Evolutionary conservation across 2,329 filamentous ascomycete species (phyloP).

Genomic region (Ophiostoma novo-ulmi): DNA sequence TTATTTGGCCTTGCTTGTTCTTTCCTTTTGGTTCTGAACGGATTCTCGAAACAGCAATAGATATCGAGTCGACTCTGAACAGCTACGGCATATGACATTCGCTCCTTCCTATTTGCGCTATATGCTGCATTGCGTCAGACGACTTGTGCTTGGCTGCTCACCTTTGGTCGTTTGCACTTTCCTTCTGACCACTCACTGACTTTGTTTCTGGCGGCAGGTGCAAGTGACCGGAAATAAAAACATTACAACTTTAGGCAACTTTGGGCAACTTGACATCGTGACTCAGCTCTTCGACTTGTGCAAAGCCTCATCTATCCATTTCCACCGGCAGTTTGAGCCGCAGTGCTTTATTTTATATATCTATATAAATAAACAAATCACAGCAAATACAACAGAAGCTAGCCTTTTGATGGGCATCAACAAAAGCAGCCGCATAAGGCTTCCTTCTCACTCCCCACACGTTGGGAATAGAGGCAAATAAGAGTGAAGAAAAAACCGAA

Average conservation of each 20-base stretch:
- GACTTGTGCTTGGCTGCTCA: neutral
- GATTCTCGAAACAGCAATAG: neutral
- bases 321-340: neutral
- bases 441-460: neutral
- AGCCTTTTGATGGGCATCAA: neutral
- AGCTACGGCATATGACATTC: neutral
- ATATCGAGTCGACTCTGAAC: neutral
- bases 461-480: neutral
- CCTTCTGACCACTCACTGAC: neutral
- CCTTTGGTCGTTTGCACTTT: neutral
- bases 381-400: neutral
- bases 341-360: neutral
- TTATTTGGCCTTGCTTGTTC: neutral
- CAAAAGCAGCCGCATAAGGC: neutral
- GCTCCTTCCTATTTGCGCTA: slow-evolving; percentile 12
- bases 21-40: neutral
- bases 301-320: neutral
- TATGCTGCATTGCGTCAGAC: slow-evolving; percentile 22
- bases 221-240: neutral
- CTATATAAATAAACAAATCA: neutral
- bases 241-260: neutral
- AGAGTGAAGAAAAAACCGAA: neutral
- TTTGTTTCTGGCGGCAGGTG: neutral
- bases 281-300: neutral
- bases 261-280: neutral